Conservation (phyloP, 768 basidiomycete genomes). For the Mycena crocata region DNA sequence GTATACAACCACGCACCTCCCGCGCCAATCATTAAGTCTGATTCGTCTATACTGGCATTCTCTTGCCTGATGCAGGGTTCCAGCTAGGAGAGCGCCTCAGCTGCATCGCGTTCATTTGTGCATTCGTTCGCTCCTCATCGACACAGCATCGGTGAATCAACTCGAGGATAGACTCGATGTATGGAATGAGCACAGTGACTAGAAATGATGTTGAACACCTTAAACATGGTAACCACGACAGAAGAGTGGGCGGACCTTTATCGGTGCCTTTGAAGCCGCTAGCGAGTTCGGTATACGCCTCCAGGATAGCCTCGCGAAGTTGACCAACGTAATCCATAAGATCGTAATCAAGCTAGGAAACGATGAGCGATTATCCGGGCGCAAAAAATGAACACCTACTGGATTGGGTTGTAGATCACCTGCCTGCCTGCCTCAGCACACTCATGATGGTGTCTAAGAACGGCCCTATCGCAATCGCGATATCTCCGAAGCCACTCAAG, state of each 20-base stretch:
- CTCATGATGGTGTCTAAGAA: constrained; percentile 89
- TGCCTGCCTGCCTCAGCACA: constrained; percentile 94
- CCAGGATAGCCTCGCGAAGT: constrained; percentile 94
- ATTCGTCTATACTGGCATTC: constrained; percentile 80
- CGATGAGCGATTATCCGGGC: constrained; percentile 23
- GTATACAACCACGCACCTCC: constrained; percentile 68
- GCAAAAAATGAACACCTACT: constrained; percentile 55
- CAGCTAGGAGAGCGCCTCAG: constrained; percentile 87
- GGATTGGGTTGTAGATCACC: constrained; percentile 86
- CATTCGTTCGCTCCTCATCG: constrained; percentile 88
- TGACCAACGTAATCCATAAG: constrained; percentile 92
- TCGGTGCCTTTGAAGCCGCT: constrained; percentile 89
- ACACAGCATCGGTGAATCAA: constrained; percentile 80
- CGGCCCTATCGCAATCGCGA: constrained; percentile 91
- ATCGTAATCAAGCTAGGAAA: constrained; percentile 79
- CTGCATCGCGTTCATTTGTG: constrained; percentile 87
- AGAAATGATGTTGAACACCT: constrained; percentile 25
- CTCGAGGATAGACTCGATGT: constrained; percentile 81
- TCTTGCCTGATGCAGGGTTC: constrained; percentile 83
- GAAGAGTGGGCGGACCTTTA: constrained; percentile 81
- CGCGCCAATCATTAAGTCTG: constrained; percentile 94
- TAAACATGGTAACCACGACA: neutral
- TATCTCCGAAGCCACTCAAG: constrained; percentile 94
- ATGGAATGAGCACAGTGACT: constrained; percentile 71
- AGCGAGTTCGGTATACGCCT: constrained; percentile 96